Evolutionary conservation across 139 green algal genomes (phyloP), one percentile per base, ranked within the genome.

Genomic region (Pycnococcus provasolii): DNA sequence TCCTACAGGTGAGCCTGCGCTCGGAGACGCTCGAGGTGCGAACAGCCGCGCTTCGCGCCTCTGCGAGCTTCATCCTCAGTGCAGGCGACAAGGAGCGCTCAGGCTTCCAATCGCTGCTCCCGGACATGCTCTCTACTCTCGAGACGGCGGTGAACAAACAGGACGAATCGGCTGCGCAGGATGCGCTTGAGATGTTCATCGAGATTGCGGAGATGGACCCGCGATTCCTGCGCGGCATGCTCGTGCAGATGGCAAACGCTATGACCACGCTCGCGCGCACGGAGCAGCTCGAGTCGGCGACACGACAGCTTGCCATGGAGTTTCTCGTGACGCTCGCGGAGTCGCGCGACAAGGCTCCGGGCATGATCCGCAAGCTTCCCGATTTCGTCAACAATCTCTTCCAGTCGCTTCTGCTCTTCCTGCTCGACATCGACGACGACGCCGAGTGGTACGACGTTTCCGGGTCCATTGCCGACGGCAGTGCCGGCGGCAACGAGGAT

Each of bases 311-410:
- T 48, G 91, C 92, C 2, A 82, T 82, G 1, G 92, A 98, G 82
- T 92, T 96, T 53, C 71, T 98, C 66, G 84, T 99, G 39, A 95
- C 90, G 40, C 80, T 99, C 66, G 88, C 83, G 41, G 93, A 99
- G 80, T 87, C 87, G 42, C 75, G 93, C 37, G 91, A 98, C 43
- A 79, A 90, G 65, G 86, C 88, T 26, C 85, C 88, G 3, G 89
- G 89, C 60, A 95, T 97, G 88, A 90, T 98, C 86, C 83, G 89
- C 75, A 90, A 90, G 77, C 82, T 95, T 55, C 92, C 90, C 37
- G 81, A 90, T 67, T 89, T 96, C 53, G 66, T 86, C 1, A 60
- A 77, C 15, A 82, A 71, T 50, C 74, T 99, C 61, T 96, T 96
- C 72, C 64, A 83, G 80, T 63, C 75, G 91, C 47, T 84, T 94